phyloP scores from a whole-genome alignment of 2,329 filamentous ascomycete species.

The Colletotrichum camelliae region DNA sequence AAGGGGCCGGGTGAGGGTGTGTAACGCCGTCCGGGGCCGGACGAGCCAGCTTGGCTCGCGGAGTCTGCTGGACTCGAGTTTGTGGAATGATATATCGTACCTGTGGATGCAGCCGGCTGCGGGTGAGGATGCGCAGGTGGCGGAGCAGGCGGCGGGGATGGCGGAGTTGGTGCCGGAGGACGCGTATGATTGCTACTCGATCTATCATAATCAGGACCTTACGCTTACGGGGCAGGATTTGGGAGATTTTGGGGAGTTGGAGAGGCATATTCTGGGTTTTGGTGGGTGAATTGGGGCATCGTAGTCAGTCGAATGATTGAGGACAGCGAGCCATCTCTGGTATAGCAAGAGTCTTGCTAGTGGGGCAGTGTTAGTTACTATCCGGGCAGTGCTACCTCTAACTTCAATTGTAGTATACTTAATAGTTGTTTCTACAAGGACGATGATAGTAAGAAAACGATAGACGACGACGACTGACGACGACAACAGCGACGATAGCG shows the following conservation, averaged over 20 bases:
- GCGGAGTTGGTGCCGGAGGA: background rate
- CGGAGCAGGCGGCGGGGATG: background rate
- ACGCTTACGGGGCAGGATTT: constrained; percentile 1
- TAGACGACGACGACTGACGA: too few relatives aligned
- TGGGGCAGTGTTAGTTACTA: too few relatives aligned
- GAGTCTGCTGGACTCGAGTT: constrained; percentile 13
- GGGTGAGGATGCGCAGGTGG: background rate
- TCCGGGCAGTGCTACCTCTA: too few relatives aligned
- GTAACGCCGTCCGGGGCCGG: background rate
- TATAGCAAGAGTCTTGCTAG: too few relatives aligned
- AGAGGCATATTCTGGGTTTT: background rate
- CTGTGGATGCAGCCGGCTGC: background rate
- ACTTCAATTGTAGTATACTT: too few relatives aligned
- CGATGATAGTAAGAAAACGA: too few relatives aligned
- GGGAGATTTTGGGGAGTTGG: constrained; percentile 9
- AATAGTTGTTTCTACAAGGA: too few relatives aligned
- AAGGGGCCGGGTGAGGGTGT: background rate
- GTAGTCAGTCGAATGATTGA: too few relatives aligned
- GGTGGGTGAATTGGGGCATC: background rate
- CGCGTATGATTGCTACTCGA: background rate
- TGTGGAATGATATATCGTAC: constrained; percentile 17
- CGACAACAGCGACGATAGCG: too few relatives aligned
- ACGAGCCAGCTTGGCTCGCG: background rate
- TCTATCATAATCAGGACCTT: background rate
- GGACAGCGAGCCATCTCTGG: too few relatives aligned